phyloP scores from a whole-genome alignment of 768 basidiomycete species.

The Scleroderma bovista region DNA sequence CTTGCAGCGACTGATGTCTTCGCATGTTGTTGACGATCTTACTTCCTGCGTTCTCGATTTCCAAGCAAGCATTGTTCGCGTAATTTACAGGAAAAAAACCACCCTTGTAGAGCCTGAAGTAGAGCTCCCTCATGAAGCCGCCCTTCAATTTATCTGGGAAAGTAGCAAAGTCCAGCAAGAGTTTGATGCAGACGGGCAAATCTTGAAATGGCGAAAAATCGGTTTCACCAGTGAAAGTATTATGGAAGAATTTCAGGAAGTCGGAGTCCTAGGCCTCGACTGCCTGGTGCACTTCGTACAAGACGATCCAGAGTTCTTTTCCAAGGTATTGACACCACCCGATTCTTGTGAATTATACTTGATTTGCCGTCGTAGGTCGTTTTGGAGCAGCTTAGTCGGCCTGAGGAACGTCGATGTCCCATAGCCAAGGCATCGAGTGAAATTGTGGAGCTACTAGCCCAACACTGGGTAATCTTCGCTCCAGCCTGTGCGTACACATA shows the following conservation, averaged over 20 bases:
- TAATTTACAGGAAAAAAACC: slow-evolving; percentile 76
- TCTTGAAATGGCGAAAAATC: slow-evolving; percentile 68
- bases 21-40: slow-evolving; percentile 75
- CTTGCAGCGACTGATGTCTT: slow-evolving; percentile 71
- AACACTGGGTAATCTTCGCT: slow-evolving; percentile 82
- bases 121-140: slow-evolving; percentile 51
- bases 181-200: slow-evolving; percentile 40
- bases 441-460: slow-evolving; percentile 76
- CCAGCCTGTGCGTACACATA: slow-evolving; percentile 61
- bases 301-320: slow-evolving; percentile 64
- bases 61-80: slow-evolving; percentile 77
- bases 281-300: slow-evolving; percentile 75
- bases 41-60: slow-evolving; percentile 83
- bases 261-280: slow-evolving; percentile 77
- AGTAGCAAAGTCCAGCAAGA: slow-evolving; percentile 53
- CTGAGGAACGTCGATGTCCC: slow-evolving; percentile 71
- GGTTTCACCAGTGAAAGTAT: slow-evolving; percentile 77
- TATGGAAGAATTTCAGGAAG: slow-evolving; percentile 67
- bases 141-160: slow-evolving; percentile 66
- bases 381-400: slow-evolving; percentile 73
- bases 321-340: slow-evolving; percentile 44
- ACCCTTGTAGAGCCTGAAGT: slow-evolving; percentile 66
- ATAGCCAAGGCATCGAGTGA: slow-evolving; percentile 82
- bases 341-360: neutral
- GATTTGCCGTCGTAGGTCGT: slow-evolving; percentile 47